Evolutionary conservation across 2,329 filamentous ascomycete species (phyloP).

Genomic region (Talaromyces sp.): DNA sequence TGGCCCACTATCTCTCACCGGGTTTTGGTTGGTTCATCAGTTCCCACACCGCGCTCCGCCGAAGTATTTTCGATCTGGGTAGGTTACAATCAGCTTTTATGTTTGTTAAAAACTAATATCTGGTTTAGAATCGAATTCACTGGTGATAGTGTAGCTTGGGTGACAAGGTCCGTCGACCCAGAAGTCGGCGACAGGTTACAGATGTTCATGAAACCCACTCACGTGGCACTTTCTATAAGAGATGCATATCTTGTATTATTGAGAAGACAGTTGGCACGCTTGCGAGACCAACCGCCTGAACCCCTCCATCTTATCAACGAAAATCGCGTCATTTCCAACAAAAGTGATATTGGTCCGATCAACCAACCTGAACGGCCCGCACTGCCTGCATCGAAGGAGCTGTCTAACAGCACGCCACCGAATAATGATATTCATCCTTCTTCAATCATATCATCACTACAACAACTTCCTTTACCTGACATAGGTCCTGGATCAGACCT

Average conservation of each 20-base stretch:
- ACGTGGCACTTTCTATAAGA: constrained; percentile 35
- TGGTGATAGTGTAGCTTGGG: constrained; percentile 30
- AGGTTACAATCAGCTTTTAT: constrained; percentile 26
- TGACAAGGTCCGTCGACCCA: constrained; percentile 29
- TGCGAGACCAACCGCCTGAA: constrained; percentile 20
- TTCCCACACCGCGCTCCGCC: constrained; percentile 64
- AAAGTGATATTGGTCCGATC: constrained; percentile 20
- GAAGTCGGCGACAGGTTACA: constrained; percentile 35
- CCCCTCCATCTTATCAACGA: constrained; percentile 17
- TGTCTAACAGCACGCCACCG: constrained; percentile 18
- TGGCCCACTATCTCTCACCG: constrained; percentile 52
- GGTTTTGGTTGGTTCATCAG: constrained; percentile 64
- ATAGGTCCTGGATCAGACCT: constrained; percentile 39
- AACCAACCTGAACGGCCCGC: constrained; percentile 21
- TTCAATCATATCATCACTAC: constrained; percentile 34
- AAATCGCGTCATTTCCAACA: constrained; percentile 14
- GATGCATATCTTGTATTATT: constrained; percentile 38
- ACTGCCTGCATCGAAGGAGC: constrained; percentile 15
- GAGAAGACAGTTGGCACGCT: constrained; percentile 29
- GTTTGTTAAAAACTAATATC: neutral
- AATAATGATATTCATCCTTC: constrained; percentile 29
- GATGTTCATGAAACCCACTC: constrained; percentile 34
- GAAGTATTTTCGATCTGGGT: constrained; percentile 63
- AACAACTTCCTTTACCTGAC: constrained; percentile 37
- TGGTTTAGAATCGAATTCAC: constrained; percentile 33